phyloP scores from a whole-genome alignment of 2,329 filamentous ascomycete genomes.

The Furcasterigmium sp. region DNA sequence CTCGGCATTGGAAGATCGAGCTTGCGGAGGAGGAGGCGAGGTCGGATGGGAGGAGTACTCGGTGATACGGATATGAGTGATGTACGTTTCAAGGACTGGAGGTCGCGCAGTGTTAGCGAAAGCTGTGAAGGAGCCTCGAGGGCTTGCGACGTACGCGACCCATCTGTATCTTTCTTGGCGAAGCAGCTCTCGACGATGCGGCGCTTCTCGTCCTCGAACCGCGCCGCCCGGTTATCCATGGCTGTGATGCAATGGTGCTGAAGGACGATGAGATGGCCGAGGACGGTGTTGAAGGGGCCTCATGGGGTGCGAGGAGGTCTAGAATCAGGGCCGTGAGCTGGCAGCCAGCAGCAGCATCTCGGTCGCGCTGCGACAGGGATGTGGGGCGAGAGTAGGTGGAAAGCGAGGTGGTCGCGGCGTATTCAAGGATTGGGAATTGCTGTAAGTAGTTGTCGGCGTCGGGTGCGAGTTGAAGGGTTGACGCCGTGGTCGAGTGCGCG shows the following conservation, averaged over 20 bases:
- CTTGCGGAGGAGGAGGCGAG: slow-evolving; percentile 74
- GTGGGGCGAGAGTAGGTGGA: too few relatives aligned
- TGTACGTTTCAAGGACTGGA: slow-evolving; percentile 84
- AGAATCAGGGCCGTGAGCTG: too few relatives aligned
- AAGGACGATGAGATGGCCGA: neutral
- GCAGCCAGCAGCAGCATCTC: too few relatives aligned
- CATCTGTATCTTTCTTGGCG: slow-evolving; percentile 80
- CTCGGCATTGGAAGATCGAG: slow-evolving; percentile 64
- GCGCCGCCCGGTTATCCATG: slow-evolving; percentile 55
- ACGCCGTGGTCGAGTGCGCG: slow-evolving; percentile 11
- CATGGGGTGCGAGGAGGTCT: too few relatives aligned
- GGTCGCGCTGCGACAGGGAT: too few relatives aligned
- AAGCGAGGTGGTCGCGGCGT: too few relatives aligned
- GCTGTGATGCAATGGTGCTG: slow-evolving; percentile 3
- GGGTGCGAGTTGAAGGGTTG: slow-evolving; percentile 11
- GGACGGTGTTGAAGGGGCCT: too few relatives aligned
- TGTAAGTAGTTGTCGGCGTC: too few relatives aligned
- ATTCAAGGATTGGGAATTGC: too few relatives aligned
- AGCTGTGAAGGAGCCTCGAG: slow-evolving; percentile 3
- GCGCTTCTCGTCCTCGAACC: slow-evolving; percentile 94
- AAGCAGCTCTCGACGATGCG: slow-evolving; percentile 95
- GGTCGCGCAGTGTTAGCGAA: too few relatives aligned
- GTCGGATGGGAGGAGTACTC: slow-evolving; percentile 84
- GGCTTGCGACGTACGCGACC: slow-evolving; percentile 61
- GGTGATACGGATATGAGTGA: slow-evolving; percentile 88